Evolutionary conservation across 2,329 filamentous ascomycete species (phyloP).

Genomic region (Hirsutella thompsonii): DNA sequence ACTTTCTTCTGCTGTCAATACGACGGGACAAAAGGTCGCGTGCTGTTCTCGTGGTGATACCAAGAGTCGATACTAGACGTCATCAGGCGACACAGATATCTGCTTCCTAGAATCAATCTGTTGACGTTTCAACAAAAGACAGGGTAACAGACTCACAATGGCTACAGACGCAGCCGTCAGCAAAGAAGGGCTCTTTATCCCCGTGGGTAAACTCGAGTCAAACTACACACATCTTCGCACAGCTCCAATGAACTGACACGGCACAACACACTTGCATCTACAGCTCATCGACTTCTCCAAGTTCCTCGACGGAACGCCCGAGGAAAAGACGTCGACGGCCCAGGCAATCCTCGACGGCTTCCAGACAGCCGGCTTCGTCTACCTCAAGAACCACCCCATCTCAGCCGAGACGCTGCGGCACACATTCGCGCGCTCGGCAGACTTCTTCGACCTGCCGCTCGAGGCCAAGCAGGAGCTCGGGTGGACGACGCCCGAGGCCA

Average conservation of each 20-base stretch:
- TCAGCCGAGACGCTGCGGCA: constrained; percentile 40
- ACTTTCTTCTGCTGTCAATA: too few species aligned
- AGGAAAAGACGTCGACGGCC: constrained; percentile 52
- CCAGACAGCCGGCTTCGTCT: constrained; percentile 78
- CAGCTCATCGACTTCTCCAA: constrained; percentile 47
- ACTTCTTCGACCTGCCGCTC: constrained; percentile 55
- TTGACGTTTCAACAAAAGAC: too few species aligned
- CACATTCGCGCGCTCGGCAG: constrained; percentile 54
- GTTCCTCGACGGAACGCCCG: constrained; percentile 51
- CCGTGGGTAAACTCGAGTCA: too few species aligned
- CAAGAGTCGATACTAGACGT: too few species aligned
- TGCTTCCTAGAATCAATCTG: neutral
- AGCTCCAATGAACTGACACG: neutral
- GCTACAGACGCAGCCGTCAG: constrained; percentile 30
- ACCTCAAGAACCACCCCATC: constrained; percentile 71
- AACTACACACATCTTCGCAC: too few species aligned
- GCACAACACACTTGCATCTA: too few species aligned
- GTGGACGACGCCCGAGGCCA: constrained; percentile 62
- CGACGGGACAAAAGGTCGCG: too few species aligned
- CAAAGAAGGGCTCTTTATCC: constrained; percentile 40
- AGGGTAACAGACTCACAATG: too few species aligned
- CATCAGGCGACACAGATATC: neutral
- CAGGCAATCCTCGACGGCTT: constrained; percentile 66
- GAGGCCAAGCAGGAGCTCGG: constrained; percentile 50
- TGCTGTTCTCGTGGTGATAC: too few species aligned